These are phyloP conservation scores for Haematococcus sp. DNA, from an alignment of 139 green algal genomes.

Conservation along the genomic window DNA sequence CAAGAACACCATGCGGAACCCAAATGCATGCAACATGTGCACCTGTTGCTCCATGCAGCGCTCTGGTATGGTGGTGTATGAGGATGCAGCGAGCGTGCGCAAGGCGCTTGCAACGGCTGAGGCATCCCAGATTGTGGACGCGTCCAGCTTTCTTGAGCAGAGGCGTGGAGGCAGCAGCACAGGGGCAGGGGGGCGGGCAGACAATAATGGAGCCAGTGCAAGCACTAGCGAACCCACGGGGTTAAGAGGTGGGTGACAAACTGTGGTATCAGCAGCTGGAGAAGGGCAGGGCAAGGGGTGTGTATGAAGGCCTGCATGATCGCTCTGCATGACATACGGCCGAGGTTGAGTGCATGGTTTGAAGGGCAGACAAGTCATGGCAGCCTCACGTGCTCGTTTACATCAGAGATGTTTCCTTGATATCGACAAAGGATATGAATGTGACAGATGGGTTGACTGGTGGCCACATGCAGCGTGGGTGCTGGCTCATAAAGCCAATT, in stretches of 20 bases:
- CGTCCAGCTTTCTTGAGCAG: no score
- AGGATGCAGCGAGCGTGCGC: constrained; percentile 2
- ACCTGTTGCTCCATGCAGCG: constrained; percentile 17
- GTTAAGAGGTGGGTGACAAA: background rate
- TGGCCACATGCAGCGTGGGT: constrained; percentile 63
- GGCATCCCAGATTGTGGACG: constrained; percentile 6
- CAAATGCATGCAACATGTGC: background rate
- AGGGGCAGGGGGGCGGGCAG: constrained; percentile 17
- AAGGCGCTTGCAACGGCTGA: constrained; percentile 20
- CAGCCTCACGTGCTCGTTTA: no score
- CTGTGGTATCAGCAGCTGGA: background rate
- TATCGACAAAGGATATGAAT: no score
- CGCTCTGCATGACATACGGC: no score
- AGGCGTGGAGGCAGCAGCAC: background rate
- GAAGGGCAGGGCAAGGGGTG: no score
- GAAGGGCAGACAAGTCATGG: no score
- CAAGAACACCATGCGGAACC: background rate
- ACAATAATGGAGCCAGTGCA: background rate
- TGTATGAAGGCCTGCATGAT: no score
- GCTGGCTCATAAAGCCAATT: constrained; percentile 54
- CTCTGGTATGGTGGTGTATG: constrained; percentile 59
- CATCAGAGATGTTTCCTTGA: no score
- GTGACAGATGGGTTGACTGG: no score
- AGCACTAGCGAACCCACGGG: background rate
- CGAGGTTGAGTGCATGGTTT: no score